Conservation (phyloP, 2,329 filamentous ascomycete genomes). For the Coleophoma cylindrospora region DNA sequence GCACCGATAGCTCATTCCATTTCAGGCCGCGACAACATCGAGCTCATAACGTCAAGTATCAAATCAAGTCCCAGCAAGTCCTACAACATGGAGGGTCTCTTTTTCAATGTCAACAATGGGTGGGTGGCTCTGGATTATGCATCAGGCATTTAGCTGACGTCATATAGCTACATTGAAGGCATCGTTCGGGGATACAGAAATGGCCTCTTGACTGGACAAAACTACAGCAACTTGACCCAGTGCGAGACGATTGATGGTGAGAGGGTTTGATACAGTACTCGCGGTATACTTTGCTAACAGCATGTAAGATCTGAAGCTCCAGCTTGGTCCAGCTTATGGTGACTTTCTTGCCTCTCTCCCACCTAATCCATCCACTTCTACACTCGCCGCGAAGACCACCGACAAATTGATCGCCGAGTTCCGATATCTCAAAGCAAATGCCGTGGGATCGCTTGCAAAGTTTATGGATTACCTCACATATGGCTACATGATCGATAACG, state of each 20-base stretch:
- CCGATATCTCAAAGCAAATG: slow-evolving; percentile 90
- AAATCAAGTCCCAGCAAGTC: slow-evolving; percentile 1
- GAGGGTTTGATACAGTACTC: slow-evolving; percentile 17
- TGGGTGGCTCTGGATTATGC: slow-evolving; percentile 34
- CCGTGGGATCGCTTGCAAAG: slow-evolving; percentile 82
- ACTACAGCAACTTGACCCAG: slow-evolving; percentile 94
- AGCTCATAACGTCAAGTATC: slow-evolving; percentile 3
- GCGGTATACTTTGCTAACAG: slow-evolving; percentile 3
- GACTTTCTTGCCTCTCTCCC: slow-evolving; percentile 92
- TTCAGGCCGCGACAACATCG: neutral
- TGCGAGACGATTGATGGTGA: slow-evolving; percentile 95
- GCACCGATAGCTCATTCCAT: neutral
- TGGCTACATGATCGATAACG: slow-evolving; percentile 99
- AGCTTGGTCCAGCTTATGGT: slow-evolving; percentile 93
- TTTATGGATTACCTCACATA: slow-evolving; percentile 99
- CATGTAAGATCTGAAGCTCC: slow-evolving; percentile 83
- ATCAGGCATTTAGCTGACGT: slow-evolving; percentile 13
- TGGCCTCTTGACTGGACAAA: slow-evolving; percentile 79
- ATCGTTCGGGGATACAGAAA: slow-evolving; percentile 97
- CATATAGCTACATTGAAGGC: slow-evolving; percentile 83
- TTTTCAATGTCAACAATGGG: slow-evolving; percentile 94
- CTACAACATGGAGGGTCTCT: slow-evolving; percentile 76
- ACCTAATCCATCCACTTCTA: slow-evolving; percentile 93
- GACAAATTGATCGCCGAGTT: slow-evolving; percentile 98
- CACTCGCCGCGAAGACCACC: slow-evolving; percentile 89